phyloP scores from a whole-genome alignment of 495 filamentous ascomycete genomes.

The Tetracladium setigerum region DNA sequence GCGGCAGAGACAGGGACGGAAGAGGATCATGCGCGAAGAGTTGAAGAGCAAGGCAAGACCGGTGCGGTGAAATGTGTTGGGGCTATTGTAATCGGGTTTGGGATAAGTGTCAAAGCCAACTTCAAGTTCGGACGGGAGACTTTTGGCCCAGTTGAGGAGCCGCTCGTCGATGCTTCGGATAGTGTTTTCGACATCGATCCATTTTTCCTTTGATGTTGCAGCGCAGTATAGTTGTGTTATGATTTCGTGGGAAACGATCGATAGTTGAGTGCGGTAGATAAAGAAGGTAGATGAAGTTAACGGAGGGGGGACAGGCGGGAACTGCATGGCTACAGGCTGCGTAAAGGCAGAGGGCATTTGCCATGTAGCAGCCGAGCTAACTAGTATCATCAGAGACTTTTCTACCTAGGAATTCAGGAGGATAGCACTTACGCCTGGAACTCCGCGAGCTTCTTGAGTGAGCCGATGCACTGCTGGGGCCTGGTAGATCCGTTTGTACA shows the following conservation, averaged over 20 bases:
- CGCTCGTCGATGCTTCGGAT: constrained; percentile 44
- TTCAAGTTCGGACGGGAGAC: constrained; percentile 43
- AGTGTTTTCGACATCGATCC: constrained; percentile 51
- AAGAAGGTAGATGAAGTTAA: constrained; percentile 38
- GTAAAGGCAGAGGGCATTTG: constrained; percentile 1
- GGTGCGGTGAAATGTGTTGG: constrained; percentile 15
- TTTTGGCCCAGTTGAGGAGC: constrained; percentile 46
- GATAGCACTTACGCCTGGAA: constrained; percentile 1
- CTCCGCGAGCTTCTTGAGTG: not conserved
- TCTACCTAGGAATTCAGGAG: not conserved
- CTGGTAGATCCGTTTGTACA: not conserved
- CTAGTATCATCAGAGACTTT: not conserved
- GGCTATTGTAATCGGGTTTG: constrained; percentile 24
- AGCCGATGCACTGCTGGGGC: not conserved
- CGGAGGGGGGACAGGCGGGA: not conserved
- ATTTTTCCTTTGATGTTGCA: constrained; percentile 42
- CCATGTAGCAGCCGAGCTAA: constrained; percentile 1
- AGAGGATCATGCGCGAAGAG: constrained; percentile 51
- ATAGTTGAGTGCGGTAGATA: constrained; percentile 40
- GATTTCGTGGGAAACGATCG: constrained; percentile 46
- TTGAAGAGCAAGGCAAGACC: constrained; percentile 48
- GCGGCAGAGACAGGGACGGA: constrained; percentile 52
- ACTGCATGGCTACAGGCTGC: not conserved
- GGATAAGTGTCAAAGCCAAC: constrained; percentile 24
- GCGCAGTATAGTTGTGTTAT: constrained; percentile 52